Conservation (phyloP, 306 rosid species). For the Corylus avellana region DNA sequence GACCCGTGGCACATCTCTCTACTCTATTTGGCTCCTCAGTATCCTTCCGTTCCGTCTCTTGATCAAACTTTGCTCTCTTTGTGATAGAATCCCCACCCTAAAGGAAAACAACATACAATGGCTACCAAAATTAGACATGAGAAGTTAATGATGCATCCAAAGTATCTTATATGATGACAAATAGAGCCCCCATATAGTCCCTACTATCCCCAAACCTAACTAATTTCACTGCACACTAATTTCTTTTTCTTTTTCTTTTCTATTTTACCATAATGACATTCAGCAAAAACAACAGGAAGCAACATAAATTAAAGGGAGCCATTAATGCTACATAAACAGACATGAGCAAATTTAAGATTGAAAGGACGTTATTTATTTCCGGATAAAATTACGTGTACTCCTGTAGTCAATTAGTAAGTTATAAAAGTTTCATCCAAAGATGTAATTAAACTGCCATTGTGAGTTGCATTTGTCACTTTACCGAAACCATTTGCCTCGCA, state of each 20-base stretch:
- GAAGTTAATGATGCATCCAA: not conserved
- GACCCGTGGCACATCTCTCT: slow-evolving; percentile 34
- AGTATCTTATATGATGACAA: not conserved
- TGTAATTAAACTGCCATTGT: not conserved
- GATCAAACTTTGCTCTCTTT: slow-evolving; percentile 70
- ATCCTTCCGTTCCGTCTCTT: slow-evolving; percentile 45
- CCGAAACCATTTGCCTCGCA: not conserved
- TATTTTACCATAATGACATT: not conserved
- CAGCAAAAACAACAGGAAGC: not conserved
- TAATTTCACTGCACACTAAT: not conserved
- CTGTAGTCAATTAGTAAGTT: not conserved
- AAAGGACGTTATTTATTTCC: no score
- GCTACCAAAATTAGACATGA: not conserved
- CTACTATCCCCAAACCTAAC: not conserved
- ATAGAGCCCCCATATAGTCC: not conserved
- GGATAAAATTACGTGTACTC: no score
- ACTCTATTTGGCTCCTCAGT: slow-evolving; percentile 30
- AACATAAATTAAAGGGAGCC: slow-evolving; percentile 9
- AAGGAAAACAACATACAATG: slow-evolving; percentile 3
- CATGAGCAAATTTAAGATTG: no score
- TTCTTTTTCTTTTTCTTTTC: not conserved
- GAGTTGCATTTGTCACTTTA: not conserved
- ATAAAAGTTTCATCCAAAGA: not conserved
- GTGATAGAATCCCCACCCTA: slow-evolving; percentile 64
- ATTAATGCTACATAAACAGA: not conserved